Evolutionary conservation across 345 rosid genomes (phyloP).

Genomic region (Streptanthus diversifolius): DNA sequence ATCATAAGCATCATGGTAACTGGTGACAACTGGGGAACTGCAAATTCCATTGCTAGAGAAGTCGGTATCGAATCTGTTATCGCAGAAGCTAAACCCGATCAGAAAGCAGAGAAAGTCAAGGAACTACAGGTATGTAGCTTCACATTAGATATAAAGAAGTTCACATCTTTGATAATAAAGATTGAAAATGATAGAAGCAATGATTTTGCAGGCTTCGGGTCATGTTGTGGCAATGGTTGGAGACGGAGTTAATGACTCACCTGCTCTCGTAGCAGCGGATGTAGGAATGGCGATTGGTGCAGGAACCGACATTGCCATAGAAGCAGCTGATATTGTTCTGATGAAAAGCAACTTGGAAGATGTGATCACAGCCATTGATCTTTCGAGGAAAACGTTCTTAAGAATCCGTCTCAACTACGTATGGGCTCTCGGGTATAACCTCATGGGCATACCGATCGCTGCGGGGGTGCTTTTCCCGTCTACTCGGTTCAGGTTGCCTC

Average conservation of each 20-base stretch:
- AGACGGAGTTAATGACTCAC: slow-evolving; percentile 92
- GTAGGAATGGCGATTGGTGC: slow-evolving; percentile 98
- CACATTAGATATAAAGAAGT: not conserved
- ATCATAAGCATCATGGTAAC: slow-evolving; percentile 85
- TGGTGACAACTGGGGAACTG: slow-evolving; percentile 98
- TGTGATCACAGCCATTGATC: slow-evolving; percentile 87
- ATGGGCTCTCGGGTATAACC: slow-evolving; percentile 91
- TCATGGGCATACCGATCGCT: slow-evolving; percentile 81
- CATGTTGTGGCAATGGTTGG: slow-evolving; percentile 89
- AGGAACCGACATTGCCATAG: slow-evolving; percentile 92
- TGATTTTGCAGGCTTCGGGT: slow-evolving; percentile 51
- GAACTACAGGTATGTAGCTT: slow-evolving; percentile 60
- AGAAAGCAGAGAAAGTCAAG: slow-evolving; percentile 86
- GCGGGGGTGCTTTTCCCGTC: slow-evolving; percentile 77
- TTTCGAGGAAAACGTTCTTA: slow-evolving; percentile 74
- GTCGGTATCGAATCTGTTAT: slow-evolving; percentile 74
- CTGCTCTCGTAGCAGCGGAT: slow-evolving; percentile 88
- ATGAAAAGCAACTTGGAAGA: slow-evolving; percentile 96
- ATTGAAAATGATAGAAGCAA: not conserved
- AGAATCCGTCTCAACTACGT: slow-evolving; percentile 86
- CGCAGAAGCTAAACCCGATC: slow-evolving; percentile 90
- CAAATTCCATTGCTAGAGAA: slow-evolving; percentile 72
- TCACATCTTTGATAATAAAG: not conserved
- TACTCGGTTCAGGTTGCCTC: slow-evolving; percentile 69
- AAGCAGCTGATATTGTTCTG: slow-evolving; percentile 92